Percentiles rank a stretch among this genome's conserved stretches.
Conservation (phyloP, 2,329 filamentous ascomycete species). For the Triangularia verruculosa region DNA sequence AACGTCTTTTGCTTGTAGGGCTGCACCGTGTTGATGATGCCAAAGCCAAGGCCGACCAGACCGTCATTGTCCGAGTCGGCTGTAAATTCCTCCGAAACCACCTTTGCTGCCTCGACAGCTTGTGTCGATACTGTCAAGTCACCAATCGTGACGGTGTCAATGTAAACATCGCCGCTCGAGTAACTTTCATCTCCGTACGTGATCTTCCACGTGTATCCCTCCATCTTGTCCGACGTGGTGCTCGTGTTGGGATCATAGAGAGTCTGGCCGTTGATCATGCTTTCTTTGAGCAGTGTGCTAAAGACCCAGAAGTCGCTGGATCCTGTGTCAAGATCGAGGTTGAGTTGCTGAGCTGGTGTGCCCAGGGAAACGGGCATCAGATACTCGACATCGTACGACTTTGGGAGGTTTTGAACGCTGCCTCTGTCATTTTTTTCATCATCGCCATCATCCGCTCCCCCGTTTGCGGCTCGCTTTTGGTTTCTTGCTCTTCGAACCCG, state of each 20-base stretch:
- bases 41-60: constrained; percentile 44
- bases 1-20: constrained; percentile 44
- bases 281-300: constrained; percentile 35
- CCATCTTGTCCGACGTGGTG: constrained; percentile 37
- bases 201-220: constrained; percentile 41
- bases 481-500: constrained; percentile 13
- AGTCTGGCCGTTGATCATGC: constrained; percentile 38
- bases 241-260: constrained; percentile 41
- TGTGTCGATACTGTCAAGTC: constrained; percentile 39
- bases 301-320: constrained; percentile 46
- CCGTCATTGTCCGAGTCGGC: constrained; percentile 39
- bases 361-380: constrained; percentile 42
- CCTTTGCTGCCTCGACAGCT: constrained; percentile 42
- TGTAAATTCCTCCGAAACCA: constrained; percentile 41
- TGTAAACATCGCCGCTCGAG: constrained; percentile 43
- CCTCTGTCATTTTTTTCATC: constrained; percentile 20
- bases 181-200: constrained; percentile 43
- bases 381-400: constrained; percentile 37
- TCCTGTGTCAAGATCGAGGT: constrained; percentile 35
- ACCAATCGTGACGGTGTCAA: constrained; percentile 42
- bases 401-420: constrained; percentile 30
- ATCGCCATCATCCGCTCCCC: background rate
- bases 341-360: constrained; percentile 32
- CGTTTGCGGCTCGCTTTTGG: background rate
- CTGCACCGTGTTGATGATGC: constrained; percentile 41